Evolutionary conservation across 2,329 filamentous ascomycete species (phyloP).

Genomic region (Biscogniauxia marginata): DNA sequence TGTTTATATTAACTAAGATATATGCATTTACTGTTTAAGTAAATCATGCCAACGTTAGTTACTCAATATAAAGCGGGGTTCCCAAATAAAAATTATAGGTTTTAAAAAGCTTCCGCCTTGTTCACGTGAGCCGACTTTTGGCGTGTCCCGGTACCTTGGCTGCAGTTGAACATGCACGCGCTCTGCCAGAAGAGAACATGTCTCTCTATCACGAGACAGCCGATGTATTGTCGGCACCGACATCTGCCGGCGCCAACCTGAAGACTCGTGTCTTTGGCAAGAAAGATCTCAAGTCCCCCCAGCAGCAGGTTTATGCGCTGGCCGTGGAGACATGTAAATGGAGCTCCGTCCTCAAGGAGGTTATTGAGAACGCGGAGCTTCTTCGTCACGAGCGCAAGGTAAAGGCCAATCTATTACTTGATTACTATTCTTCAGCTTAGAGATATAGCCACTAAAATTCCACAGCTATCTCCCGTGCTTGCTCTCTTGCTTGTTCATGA

Average conservation of each 20-base stretch:
- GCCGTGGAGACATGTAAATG: slow-evolving; percentile 88
- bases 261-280: slow-evolving; percentile 81
- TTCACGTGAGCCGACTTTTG: not conserved
- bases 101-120: too few species aligned
- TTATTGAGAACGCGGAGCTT: slow-evolving; percentile 79
- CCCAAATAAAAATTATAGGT: too few species aligned
- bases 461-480: slow-evolving; percentile 75
- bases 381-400: slow-evolving; percentile 84
- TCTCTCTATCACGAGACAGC: slow-evolving; percentile 94
- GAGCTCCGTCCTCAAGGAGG: slow-evolving; percentile 80
- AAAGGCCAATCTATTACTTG: slow-evolving; percentile 7
- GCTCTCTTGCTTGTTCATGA: slow-evolving; percentile 85
- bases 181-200: slow-evolving; percentile 51
- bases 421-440: too few species aligned
- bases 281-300: slow-evolving; percentile 71
- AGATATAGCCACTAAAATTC: slow-evolving; percentile 31
- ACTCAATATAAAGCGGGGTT: too few species aligned
- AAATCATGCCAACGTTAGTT: too few species aligned
- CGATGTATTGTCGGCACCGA: slow-evolving; percentile 63
- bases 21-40: too few species aligned
- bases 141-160: not conserved
- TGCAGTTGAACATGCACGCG: slow-evolving; percentile 9
- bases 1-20: too few species aligned
- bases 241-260: slow-evolving; percentile 74
- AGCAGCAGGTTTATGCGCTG: slow-evolving; percentile 82